A percentile compares a stretch with the other conserved stretches of the same genome.
Evolutionary conservation across 225 moss, liverwort and hornwort genomes (phyloP).

Genomic region (Polytrichum commune): DNA sequence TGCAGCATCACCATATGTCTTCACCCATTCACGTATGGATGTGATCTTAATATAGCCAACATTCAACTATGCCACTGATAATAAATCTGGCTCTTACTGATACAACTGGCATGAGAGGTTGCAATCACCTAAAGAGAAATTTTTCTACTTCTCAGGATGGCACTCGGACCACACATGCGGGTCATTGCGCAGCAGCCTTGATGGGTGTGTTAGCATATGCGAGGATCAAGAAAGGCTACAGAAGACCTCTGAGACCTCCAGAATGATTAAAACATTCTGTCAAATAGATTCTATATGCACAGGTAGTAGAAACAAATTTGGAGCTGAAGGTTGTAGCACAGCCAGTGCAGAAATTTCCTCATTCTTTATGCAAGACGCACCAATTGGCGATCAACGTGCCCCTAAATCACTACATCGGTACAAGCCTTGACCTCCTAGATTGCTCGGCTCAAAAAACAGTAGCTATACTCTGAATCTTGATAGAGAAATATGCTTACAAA

Average conservation of each 20-base stretch:
- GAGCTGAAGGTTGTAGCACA: too few relatives aligned
- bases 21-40: background rate
- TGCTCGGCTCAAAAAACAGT: too few relatives aligned
- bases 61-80: background rate
- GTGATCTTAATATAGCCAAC: background rate
- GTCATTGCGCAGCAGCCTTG: slow-evolving; percentile 33
- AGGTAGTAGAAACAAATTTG: too few relatives aligned
- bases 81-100: background rate
- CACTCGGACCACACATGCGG: slow-evolving; percentile 43
- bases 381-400: too few relatives aligned
- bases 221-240: slow-evolving; percentile 27
- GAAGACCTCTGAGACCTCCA: slow-evolving; percentile 10
- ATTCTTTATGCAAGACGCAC: too few relatives aligned
- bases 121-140: background rate
- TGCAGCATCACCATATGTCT: background rate
- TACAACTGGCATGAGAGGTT: too few relatives aligned
- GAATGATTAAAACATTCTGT: background rate
- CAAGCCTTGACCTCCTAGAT: too few relatives aligned
- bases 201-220: slow-evolving; percentile 27
- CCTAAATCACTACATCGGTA: too few relatives aligned
- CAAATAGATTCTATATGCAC: background rate
- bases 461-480: too few relatives aligned
- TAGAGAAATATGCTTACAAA: too few relatives aligned
- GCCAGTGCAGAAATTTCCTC: too few relatives aligned
- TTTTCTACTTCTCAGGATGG: slow-evolving; percentile 25